Conservation (phyloP, 2,329 filamentous ascomycete species). For the Chrysoporthe cubensis region DNA sequence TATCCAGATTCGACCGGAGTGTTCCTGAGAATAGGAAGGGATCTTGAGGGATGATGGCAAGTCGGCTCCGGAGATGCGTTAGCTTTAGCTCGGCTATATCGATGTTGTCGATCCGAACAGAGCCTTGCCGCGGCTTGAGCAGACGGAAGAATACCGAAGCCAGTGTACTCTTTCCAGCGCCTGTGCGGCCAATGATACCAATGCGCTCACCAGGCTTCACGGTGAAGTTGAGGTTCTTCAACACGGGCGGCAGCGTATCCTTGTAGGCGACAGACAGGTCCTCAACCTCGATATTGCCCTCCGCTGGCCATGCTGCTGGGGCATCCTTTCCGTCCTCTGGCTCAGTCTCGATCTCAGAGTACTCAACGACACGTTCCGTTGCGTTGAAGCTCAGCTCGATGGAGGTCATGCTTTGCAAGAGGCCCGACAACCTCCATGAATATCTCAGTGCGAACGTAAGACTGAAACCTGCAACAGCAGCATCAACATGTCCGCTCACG, state of each 20-base stretch:
- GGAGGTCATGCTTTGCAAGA: conserved; percentile 42
- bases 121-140: conserved; percentile 47
- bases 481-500: conserved; percentile 41
- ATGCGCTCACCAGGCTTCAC: conserved; percentile 60
- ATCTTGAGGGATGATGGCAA: conserved; percentile 70
- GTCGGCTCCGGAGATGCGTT: conserved; percentile 61
- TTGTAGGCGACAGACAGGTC: conserved; percentile 45
- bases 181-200: conserved; percentile 67
- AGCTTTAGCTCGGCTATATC: conserved; percentile 63
- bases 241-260: conserved; percentile 41
- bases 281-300: conserved; percentile 44
- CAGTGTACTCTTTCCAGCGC: conserved; percentile 68
- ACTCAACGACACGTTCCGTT: conserved; percentile 49
- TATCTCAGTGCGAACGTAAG: conserved; percentile 45
- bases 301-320: conserved; percentile 46
- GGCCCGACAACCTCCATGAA: conserved; percentile 39
- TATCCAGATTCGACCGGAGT: conserved; percentile 65
- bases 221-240: conserved; percentile 44
- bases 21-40: conserved; percentile 69
- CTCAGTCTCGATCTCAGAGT: conserved; percentile 44
- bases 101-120: conserved; percentile 50
- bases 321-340: conserved; percentile 40
- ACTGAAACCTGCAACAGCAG: conserved; percentile 46
- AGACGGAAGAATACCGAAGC: conserved; percentile 68
- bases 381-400: conserved; percentile 49